Percentiles rank a stretch among this genome's conserved stretches.
These are phyloP conservation scores for Silene coronaria DNA, from an alignment of 179 eudicot genomes.

Conservation along the genomic window DNA sequence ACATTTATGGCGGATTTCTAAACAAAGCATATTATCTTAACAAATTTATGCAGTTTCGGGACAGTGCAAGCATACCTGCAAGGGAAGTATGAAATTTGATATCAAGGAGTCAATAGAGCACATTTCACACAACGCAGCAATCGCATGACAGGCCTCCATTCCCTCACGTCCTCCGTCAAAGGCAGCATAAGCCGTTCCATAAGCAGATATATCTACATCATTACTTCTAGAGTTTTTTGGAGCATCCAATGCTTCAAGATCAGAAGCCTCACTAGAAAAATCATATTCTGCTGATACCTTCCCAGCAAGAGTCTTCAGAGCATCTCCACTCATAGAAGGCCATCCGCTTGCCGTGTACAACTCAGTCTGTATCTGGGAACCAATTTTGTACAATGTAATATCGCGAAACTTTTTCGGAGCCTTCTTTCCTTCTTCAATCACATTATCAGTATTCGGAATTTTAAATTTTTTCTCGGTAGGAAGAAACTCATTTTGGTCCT, in stretches of 20 bases:
- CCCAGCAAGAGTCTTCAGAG: slow-evolving; percentile 76
- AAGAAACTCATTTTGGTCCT: slow-evolving; percentile 49
- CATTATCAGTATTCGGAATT: slow-evolving; percentile 64
- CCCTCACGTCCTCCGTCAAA: slow-evolving; percentile 79
- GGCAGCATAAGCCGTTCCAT: slow-evolving; percentile 83
- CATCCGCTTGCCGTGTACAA: slow-evolving; percentile 79
- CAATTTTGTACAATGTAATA: slow-evolving; percentile 51
- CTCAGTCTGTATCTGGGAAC: slow-evolving; percentile 43
- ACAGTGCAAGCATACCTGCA: slow-evolving; percentile 52
- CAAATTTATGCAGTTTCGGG: slow-evolving; percentile 4
- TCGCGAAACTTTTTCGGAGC: slow-evolving; percentile 55
- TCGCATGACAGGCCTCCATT: slow-evolving; percentile 90
- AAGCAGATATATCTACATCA: slow-evolving; percentile 44
- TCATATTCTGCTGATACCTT: slow-evolving; percentile 86
- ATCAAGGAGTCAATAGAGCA: slow-evolving; percentile 91
- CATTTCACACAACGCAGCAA: slow-evolving; percentile 88
- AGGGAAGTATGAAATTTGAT: slow-evolving; percentile 94
- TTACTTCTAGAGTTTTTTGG: slow-evolving; percentile 12
- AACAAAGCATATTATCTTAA: not conserved
- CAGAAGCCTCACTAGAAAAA: slow-evolving; percentile 39
- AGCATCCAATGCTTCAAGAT: slow-evolving; percentile 21
- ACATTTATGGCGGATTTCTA: not conserved
- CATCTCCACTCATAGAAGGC: slow-evolving; percentile 91
- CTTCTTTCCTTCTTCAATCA: slow-evolving; percentile 92
- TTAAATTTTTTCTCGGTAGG: slow-evolving; percentile 56